phyloP scores from a whole-genome alignment of 306 rosid genomes.

The Aeschynomene evenia region DNA sequence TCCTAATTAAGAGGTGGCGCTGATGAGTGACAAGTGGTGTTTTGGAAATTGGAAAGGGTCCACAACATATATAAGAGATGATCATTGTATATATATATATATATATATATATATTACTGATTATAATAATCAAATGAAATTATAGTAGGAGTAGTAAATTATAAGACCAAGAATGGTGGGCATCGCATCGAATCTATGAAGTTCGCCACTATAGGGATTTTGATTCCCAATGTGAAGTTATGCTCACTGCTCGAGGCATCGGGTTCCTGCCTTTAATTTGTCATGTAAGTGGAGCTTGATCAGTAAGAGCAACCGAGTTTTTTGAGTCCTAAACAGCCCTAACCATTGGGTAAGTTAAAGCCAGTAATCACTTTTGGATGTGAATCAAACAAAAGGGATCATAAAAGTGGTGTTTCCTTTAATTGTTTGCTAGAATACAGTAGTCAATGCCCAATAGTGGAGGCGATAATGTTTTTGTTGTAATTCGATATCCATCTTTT shows the following conservation, averaged over 20 bases:
- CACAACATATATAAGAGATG: neutral
- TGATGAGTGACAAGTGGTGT: neutral
- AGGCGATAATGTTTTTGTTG: too few species aligned
- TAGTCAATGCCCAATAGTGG: too few species aligned
- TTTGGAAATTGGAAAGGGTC: neutral
- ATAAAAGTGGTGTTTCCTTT: neutral
- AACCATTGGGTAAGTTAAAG: neutral
- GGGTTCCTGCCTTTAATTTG: constrained; percentile 16
- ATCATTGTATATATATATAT: too few species aligned
- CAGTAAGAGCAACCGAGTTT: neutral
- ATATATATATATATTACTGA: too few species aligned
- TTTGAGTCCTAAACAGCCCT: neutral
- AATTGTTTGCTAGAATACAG: neutral
- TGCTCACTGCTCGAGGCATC: constrained; percentile 17
- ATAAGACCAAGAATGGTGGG: neutral
- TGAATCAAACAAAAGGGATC: neutral
- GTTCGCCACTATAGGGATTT: neutral
- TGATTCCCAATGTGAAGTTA: constrained; percentile 23
- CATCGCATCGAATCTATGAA: constrained; percentile 8
- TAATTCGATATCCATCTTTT: too few species aligned
- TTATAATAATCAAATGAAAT: neutral
- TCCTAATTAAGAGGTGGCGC: neutral
- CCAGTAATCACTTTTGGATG: constrained; percentile 27
- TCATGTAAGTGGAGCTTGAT: constrained; percentile 9
- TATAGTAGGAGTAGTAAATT: too few species aligned